These are phyloP conservation scores for Aspergillus hancockii DNA, from an alignment of 495 filamentous ascomycete species.

Conservation along the genomic window DNA sequence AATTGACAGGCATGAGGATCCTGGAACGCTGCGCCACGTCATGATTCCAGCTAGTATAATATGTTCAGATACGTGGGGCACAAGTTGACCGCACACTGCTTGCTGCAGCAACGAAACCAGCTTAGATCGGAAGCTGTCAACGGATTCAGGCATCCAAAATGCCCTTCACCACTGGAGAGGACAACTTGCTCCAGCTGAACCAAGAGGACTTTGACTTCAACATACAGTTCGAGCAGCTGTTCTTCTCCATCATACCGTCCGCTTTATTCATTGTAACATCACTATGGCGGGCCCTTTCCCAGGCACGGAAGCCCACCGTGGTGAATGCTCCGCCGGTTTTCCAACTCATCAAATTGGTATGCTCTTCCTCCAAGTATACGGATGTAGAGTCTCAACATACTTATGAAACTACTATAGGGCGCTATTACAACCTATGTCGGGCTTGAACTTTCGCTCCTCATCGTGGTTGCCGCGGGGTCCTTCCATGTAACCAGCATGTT, in stretches of 20 bases:
- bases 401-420: conserved; percentile 1
- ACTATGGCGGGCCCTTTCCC: conserved; percentile 33
- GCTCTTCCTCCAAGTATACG: conserved; percentile 4
- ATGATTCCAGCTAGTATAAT: too few relatives aligned
- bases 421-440: conserved; percentile 28
- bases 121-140: too few relatives aligned
- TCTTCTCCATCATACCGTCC: conserved; percentile 45
- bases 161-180: conserved; percentile 9
- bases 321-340: conserved; percentile 37
- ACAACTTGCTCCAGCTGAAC: conserved; percentile 15
- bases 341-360: conserved; percentile 39
- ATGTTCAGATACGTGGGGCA: too few relatives aligned
- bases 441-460: conserved; percentile 35
- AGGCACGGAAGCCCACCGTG: conserved; percentile 31
- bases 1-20: too few relatives aligned
- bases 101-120: too few relatives aligned
- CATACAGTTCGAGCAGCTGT: conserved; percentile 46
- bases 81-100: too few relatives aligned
- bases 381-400: too few relatives aligned
- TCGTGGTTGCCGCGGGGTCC: conserved; percentile 26
- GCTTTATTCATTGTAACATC: conserved; percentile 40
- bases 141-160: too few relatives aligned
- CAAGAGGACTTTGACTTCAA: conserved; percentile 46
- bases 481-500: conserved; percentile 29
- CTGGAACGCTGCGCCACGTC: too few relatives aligned